Evolutionary conservation across 148 eudicot genomes (phyloP), one percentile per base, ranked within the genome.

Genomic region (Pouteria glomerata): DNA sequence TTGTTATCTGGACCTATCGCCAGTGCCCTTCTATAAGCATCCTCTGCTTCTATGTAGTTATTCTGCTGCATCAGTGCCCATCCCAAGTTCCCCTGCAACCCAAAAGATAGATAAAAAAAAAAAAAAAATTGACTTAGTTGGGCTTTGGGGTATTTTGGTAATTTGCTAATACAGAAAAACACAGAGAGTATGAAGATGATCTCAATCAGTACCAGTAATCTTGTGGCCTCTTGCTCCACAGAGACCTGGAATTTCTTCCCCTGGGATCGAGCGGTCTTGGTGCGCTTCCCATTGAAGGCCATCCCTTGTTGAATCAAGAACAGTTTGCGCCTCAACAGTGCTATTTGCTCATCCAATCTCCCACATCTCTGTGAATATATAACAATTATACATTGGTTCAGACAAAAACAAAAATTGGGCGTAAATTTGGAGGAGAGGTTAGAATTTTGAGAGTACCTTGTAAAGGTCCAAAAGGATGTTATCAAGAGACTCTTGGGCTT

Each of bases 201-300:
- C 39, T 10, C 0, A 35, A 51, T 48, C 30, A n/a, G 23, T 80
- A 96, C 99, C 90, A 92, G 85, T 55, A 96, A 81, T 57, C 99
- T 78, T 52, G 99, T 96, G 33, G 96, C 96, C 63, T 96, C 99
- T 82, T 96, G 97, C 81, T 92, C 96, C 3, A 96, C 92, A 8
- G 99, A 96, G 67, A 96, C 99, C 72, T 96, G 97, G 37, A 96
- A 96, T 51, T 96, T 92, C 87, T 90, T 96, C 57, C 99, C 97
- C 66, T 96, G 99, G 34, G 97, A 96, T 45, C 97, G 72, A 0
- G 97, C 99, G 0, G 97, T 96, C 72, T 96, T 96, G 0, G 97
- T 96, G 30, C 94, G 81, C 74, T 90, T 96, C 62, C 99, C 99
- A 60, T 96, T 96, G 44, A 96, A 96, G 50, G 97, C 97, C 79